These are phyloP conservation scores for Pyracantha coccinea DNA, from an alignment of 331 rosid species.

Conservation along the genomic window DNA sequence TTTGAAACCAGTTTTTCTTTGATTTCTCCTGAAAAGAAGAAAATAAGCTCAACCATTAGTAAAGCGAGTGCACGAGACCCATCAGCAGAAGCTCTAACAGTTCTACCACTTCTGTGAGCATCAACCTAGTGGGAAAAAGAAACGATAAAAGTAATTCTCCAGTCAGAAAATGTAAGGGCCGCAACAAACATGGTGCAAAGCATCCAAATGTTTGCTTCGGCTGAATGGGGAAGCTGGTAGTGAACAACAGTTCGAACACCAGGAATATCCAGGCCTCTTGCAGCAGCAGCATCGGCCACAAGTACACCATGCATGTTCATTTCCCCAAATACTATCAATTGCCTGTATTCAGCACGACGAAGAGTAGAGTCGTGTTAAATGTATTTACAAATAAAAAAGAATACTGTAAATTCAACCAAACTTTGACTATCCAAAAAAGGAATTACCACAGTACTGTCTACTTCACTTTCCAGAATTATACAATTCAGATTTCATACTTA, in stretches of 20 bases:
- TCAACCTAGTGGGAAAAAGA: constrained; percentile 45
- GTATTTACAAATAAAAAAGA: too few species aligned
- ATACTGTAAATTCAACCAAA: too few species aligned
- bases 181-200: constrained; percentile 12
- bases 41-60: background rate
- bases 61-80: constrained; percentile 24
- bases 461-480: too few species aligned
- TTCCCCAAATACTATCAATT: constrained; percentile 71
- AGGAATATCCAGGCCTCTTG: constrained; percentile 91
- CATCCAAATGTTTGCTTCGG: constrained; percentile 43
- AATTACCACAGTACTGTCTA: too few species aligned
- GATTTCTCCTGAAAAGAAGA: constrained; percentile 52
- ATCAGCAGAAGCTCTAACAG: constrained; percentile 94
- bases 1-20: constrained; percentile 72
- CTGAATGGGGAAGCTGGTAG: constrained; percentile 98
- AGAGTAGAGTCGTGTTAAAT: too few species aligned
- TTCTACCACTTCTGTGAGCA: constrained; percentile 98
- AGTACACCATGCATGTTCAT: constrained; percentile 60
- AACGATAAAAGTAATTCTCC: background rate
- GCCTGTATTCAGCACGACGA: constrained; percentile 40
- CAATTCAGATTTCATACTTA: too few species aligned
- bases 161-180: constrained; percentile 6
- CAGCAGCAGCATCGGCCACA: constrained; percentile 86
- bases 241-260: constrained; percentile 88
- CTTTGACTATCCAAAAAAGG: too few species aligned